These are phyloP conservation scores for Coffea canephora DNA, from an alignment of 257 asterid genomes.

Conservation along the genomic window DNA sequence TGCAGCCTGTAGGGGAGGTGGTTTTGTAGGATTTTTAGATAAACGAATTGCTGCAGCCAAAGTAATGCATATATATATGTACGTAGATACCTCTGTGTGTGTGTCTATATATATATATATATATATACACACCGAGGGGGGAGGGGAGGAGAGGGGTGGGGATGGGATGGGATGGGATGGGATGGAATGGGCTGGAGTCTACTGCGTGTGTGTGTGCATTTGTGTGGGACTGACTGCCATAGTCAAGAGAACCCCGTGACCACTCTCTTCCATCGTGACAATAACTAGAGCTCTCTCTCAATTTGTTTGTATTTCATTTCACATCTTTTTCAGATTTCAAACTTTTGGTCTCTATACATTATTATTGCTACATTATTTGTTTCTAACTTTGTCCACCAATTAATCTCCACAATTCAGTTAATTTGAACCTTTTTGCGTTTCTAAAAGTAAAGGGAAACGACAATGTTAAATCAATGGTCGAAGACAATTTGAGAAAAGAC, in stretches of 20 bases:
- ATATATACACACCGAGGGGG: too few species aligned
- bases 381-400: background rate
- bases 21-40: slow-evolving; percentile 3
- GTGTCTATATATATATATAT: background rate
- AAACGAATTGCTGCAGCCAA: slow-evolving; percentile 12
- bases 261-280: slow-evolving; percentile 38
- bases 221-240: slow-evolving; percentile 28
- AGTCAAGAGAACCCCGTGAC: slow-evolving; percentile 78
- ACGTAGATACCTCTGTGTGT: background rate
- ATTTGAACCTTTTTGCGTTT: background rate
- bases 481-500: background rate
- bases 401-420: too few species aligned
- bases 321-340: slow-evolving; percentile 11
- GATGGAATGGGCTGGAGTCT: slow-evolving; percentile 28
- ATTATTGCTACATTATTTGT: too few species aligned
- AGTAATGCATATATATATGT: background rate
- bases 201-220: slow-evolving; percentile 19
- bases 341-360: background rate
- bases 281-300: slow-evolving; percentile 29
- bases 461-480: background rate
- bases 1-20: background rate
- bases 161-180: slow-evolving; percentile 4
- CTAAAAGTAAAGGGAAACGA: background rate
- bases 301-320: slow-evolving; percentile 33
- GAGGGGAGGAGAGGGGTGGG: background rate